Evolutionary conservation across 441 rosid genomes (phyloP).

Genomic region (Bruguiera hainesii): DNA sequence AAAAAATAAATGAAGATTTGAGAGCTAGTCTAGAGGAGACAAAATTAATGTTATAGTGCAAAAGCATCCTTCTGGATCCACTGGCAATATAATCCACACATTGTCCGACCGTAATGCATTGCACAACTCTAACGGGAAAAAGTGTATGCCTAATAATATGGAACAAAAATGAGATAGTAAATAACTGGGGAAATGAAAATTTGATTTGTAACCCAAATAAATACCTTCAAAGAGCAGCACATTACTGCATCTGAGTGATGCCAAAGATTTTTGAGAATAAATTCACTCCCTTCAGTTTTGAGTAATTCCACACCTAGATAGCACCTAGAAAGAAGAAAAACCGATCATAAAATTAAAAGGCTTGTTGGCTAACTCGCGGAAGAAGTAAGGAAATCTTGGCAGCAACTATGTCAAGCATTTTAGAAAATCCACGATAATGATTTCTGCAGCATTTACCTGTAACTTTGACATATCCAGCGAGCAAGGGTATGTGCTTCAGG

Average conservation of each 20-base stretch:
- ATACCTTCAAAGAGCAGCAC: slow-evolving; percentile 96
- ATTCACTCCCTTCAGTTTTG: slow-evolving; percentile 68
- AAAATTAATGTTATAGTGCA: no score
- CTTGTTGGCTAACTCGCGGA: no score
- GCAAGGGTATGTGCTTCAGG: slow-evolving; percentile 99
- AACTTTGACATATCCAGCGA: slow-evolving; percentile 94
- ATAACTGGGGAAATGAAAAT: no score
- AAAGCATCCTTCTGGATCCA: neutral
- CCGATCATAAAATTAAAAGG: neutral
- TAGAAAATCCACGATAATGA: neutral
- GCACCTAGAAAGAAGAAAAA: slow-evolving; percentile 40
- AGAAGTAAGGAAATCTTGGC: no score
- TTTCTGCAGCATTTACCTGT: slow-evolving; percentile 42
- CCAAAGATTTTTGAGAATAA: slow-evolving; percentile 82
- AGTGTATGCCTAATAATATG: no score
- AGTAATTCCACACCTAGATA: slow-evolving; percentile 85
- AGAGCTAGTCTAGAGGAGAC: no score
- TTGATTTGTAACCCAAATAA: neutral
- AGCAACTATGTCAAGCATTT: no score
- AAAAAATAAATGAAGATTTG: no score
- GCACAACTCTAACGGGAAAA: neutral
- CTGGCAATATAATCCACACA: neutral
- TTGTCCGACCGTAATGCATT: neutral
- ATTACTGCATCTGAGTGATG: slow-evolving; percentile 90
- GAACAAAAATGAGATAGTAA: no score